Evolutionary conservation across 1,284 basidiomycete genomes (phyloP), one percentile per base, ranked within the genome.

Genomic region (Papiliotrema terrestris): DNA sequence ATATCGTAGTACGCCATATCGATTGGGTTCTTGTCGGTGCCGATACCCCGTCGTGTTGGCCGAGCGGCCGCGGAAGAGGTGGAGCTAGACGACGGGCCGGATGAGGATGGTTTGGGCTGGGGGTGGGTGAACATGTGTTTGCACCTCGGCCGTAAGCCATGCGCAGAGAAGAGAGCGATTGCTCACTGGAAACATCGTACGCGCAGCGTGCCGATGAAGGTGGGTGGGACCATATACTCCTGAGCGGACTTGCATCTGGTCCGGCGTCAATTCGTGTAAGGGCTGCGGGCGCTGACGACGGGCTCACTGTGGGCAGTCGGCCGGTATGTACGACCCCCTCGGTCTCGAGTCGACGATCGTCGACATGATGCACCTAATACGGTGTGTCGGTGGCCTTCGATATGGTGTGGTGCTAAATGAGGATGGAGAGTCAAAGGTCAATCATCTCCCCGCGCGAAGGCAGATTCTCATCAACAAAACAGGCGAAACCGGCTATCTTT

Each of bases 11-110:
- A 94, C 15, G 83, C 86, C 19, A 88, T 91, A 72, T 95, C 92
- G 43, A 96, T 78, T 2, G 92, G 93, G 60, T 86, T 83, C 62
- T 91, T 89, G 76, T 96, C 90, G 3, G 89, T 88, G 1, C 90
- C 91, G 35, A 75, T 72, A 19, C 65, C 89, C 86, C 81, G 86
- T 85, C 65, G 85, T 78, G 29, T 82, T 80, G 67, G 41, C 39
- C 45, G 44, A 42, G 42, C 44, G 35, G 61, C 32, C 29, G 20
- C 53, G 44, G 50, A 58, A 48, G 43, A 45, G 52, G 45, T 53
- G 42, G 55, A 44, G 45, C 35, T 57, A 37, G 53, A 47, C 26
- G 49, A 54, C 49, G 54, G 29, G 19, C 45, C 39, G 38, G 32
- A 51, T 1, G 58, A 37, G 25, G 61, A 58, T 14, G 69, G 68